Percentiles rank a stretch among this genome's conserved stretches.
Conservation (phyloP, 768 basidiomycete genomes). For the Lactarius hatsudake region DNA sequence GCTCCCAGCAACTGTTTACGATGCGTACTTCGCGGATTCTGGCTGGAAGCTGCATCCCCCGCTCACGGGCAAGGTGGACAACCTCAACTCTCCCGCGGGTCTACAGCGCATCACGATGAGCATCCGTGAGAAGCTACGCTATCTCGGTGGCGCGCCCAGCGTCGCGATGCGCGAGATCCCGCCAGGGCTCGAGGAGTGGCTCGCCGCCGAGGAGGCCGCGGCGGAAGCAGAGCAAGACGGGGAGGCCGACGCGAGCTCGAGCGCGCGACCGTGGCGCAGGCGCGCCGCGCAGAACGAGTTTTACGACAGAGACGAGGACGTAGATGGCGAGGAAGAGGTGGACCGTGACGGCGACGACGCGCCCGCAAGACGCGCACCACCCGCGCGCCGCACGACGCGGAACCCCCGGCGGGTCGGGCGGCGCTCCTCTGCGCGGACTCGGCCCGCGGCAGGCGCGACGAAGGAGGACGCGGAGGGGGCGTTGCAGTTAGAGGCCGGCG, state of each 20-base stretch:
- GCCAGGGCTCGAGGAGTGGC: slow-evolving; percentile 77
- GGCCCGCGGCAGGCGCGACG: slow-evolving; percentile 24
- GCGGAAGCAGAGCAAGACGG: slow-evolving; percentile 69
- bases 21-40: slow-evolving; percentile 88
- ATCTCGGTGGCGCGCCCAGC: slow-evolving; percentile 93
- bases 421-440: slow-evolving; percentile 1
- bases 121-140: slow-evolving; percentile 85
- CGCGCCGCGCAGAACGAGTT: slow-evolving; percentile 58
- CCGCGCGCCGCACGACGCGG: slow-evolving; percentile 29
- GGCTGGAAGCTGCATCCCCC: slow-evolving; percentile 93
- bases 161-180: slow-evolving; percentile 97
- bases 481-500: slow-evolving; percentile 38
- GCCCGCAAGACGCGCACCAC: slow-evolving; percentile 30
- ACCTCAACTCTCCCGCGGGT: slow-evolving; percentile 80
- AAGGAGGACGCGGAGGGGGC: slow-evolving; percentile 32
- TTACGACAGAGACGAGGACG: slow-evolving; percentile 61
- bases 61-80: slow-evolving; percentile 86
- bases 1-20: slow-evolving; percentile 86
- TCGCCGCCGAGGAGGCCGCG: slow-evolving; percentile 64
- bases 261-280: slow-evolving; percentile 49
- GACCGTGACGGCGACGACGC: slow-evolving; percentile 35
- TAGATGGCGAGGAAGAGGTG: slow-evolving; percentile 47
- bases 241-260: slow-evolving; percentile 55
- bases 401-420: slow-evolving; percentile 29
- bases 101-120: slow-evolving; percentile 85